Conservation (phyloP, 2,329 filamentous ascomycete genomes). For the Aspergillus uvarum region DNA sequence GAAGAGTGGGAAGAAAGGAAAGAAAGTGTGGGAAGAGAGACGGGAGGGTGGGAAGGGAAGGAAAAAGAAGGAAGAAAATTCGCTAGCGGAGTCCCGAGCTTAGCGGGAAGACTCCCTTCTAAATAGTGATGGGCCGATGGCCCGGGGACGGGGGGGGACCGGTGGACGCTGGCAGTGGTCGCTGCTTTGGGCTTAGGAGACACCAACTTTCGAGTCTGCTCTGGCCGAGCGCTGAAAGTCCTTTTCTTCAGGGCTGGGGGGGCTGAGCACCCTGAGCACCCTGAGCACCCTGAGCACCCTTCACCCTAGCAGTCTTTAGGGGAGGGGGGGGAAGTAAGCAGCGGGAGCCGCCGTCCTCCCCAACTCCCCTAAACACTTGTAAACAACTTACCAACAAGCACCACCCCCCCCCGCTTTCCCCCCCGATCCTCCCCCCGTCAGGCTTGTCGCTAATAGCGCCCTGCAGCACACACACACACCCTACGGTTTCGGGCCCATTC, state of each 20-base stretch:
- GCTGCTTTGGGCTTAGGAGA: conserved; percentile 23
- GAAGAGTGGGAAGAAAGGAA: conserved; percentile 8
- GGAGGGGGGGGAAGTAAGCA: not conserved
- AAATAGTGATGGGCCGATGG: conserved; percentile 19
- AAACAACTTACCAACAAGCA: too few species aligned
- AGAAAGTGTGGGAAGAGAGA: conserved; percentile 5
- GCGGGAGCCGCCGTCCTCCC: too few species aligned
- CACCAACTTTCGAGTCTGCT: not conserved
- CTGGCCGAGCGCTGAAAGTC: not conserved
- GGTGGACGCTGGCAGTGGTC: conserved; percentile 1
- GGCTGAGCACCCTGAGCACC: not conserved
- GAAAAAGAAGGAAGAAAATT: conserved; percentile 19
- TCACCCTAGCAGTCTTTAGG: not conserved
- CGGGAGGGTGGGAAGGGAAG: conserved; percentile 18
- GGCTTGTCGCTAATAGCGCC: not conserved
- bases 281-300: not conserved
- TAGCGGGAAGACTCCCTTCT: conserved; percentile 17
- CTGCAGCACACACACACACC: not conserved
- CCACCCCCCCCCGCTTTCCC: not conserved
- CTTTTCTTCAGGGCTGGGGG: not conserved
- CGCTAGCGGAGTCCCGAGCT: conserved; percentile 21
- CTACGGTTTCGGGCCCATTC: too few species aligned
- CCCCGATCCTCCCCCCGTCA: not conserved
- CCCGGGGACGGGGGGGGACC: not conserved
- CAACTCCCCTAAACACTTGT: too few species aligned